Base-by-base conservation (phyloP, 257 asterid genomes). In the Capsicum rhomboideum region DNA sequence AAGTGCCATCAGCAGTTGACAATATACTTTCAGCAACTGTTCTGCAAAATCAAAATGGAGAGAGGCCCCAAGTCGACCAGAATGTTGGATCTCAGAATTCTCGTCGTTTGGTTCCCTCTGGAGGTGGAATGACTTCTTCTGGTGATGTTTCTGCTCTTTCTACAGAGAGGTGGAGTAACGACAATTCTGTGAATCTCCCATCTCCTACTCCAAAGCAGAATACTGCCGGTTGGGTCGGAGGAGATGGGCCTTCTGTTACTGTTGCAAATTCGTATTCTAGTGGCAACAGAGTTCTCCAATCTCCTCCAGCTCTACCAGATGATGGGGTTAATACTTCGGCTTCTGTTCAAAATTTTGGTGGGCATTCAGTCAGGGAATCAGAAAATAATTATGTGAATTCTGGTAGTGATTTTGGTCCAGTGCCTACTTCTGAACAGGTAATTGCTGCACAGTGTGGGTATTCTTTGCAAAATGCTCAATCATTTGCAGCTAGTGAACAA, bases 201-300 rank as follows among this genome's bases (percentile, higher is more conserved):
- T 96, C 98, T 88, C 98, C 98, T 29, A 94, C 98, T 64, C 98
- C 97, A 11, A 91, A 67, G 80, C 95, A 79, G 79, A 82, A 85
- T 80, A 91, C 83, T 86, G 81, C 91, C 3, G 88, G 89, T 34
- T 81, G 87, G 90, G 69, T 69, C 34, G 87, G 87, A 40, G 93
- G 88, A 74, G 91, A 83, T 55, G 87, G 85, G 61, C 83, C 75
- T 78, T 83, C 85, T 77, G 84, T 85, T 55, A 37, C 86, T 6
- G 92, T 85, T 84, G 72, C 82, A 71, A 79, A 86, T 83, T 91
- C 85, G 26, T 86, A 88, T 80, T 80, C 90, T 44, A 81, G 87
- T 84, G 89, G 85, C 28, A 87, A 81, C 72, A 90, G 90, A 49
- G 85, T 83, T 68, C 89, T 89, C 0, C 91, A 97, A 64, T 91